Percentiles rank a stretch among this genome's conserved stretches.
Conservation (phyloP, 2,329 filamentous ascomycete species). For the Claviceps monticola region DNA sequence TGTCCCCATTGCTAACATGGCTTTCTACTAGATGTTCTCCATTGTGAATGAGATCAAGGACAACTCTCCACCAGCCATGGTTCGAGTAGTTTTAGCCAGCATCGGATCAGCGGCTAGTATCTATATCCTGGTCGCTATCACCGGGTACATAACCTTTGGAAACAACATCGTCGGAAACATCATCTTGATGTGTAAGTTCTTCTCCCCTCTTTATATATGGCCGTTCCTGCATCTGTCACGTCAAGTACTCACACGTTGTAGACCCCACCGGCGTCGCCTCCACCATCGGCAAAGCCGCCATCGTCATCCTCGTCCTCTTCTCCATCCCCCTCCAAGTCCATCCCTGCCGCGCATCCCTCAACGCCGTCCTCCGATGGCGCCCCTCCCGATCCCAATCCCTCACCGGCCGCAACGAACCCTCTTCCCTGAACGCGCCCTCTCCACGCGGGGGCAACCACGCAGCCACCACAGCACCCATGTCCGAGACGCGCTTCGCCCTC, state of each 20-base stretch:
- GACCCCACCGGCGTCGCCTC: slow-evolving; percentile 47
- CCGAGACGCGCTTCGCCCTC: slow-evolving; percentile 75
- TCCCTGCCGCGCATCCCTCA: slow-evolving; percentile 86
- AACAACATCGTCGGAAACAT: slow-evolving; percentile 86
- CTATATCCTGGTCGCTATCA: slow-evolving; percentile 85
- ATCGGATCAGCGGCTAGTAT: slow-evolving; percentile 80
- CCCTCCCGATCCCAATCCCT: slow-evolving; percentile 36
- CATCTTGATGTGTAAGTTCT: slow-evolving; percentile 68
- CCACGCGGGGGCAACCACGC: slow-evolving; percentile 34
- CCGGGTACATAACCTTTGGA: slow-evolving; percentile 91
- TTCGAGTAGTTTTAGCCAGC: slow-evolving; percentile 65
- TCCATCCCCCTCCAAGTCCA: slow-evolving; percentile 93
- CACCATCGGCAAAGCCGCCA: slow-evolving; percentile 87
- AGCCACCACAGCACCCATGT: slow-evolving; percentile 50
- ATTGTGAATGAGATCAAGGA: slow-evolving; percentile 90
- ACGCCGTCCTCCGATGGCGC: slow-evolving; percentile 89
- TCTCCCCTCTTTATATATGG: too few species aligned
- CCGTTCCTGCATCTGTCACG: too few species aligned
- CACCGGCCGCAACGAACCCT: slow-evolving; percentile 25
- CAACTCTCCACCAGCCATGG: slow-evolving; percentile 60
- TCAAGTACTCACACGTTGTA: slow-evolving; percentile 11
- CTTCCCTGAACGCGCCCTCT: slow-evolving; percentile 25
- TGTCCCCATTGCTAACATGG: slow-evolving; percentile 12
- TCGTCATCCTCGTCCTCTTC: slow-evolving; percentile 91
- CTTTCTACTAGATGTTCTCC: slow-evolving; percentile 70